Conservation (phyloP, 192 early-diverging fungal genomes). For the Podila minutissima region DNA sequence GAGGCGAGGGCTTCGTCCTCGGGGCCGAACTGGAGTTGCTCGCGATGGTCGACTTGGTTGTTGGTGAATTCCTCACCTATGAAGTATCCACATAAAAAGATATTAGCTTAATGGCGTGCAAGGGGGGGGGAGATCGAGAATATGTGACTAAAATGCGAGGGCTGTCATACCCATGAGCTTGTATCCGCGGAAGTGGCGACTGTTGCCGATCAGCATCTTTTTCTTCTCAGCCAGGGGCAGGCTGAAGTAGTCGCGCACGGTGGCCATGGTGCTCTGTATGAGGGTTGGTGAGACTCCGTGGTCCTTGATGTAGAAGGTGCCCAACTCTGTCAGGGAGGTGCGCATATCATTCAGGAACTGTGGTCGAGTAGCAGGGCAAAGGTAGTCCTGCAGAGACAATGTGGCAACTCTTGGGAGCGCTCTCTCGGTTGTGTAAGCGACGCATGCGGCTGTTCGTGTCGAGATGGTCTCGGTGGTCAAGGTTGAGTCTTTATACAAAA, state of each 20-base stretch:
- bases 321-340: conserved; percentile 57
- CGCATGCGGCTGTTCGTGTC: no score
- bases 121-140: no score
- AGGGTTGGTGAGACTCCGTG: conserved; percentile 48
- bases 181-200: conserved; percentile 69
- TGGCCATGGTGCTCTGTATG: conserved; percentile 34
- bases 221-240: conserved; percentile 63
- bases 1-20: conserved; percentile 31
- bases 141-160: not conserved
- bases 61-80: conserved; percentile 42
- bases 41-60: conserved; percentile 50
- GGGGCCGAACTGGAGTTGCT: conserved; percentile 68
- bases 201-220: conserved; percentile 61
- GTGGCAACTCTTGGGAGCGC: conserved; percentile 1
- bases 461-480: no score
- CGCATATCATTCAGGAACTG: conserved; percentile 55
- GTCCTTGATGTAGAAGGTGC: conserved; percentile 66
- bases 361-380: conserved; percentile 16
- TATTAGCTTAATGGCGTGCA: no score
- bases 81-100: not conserved
- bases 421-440: not conserved
- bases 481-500: no score
- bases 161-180: conserved; percentile 46
- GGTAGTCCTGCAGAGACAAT: conserved; percentile 22
- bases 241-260: conserved; percentile 54